Conservation (phyloP, 2,329 filamentous ascomycete genomes). For the Fusarium decemcellulare region DNA sequence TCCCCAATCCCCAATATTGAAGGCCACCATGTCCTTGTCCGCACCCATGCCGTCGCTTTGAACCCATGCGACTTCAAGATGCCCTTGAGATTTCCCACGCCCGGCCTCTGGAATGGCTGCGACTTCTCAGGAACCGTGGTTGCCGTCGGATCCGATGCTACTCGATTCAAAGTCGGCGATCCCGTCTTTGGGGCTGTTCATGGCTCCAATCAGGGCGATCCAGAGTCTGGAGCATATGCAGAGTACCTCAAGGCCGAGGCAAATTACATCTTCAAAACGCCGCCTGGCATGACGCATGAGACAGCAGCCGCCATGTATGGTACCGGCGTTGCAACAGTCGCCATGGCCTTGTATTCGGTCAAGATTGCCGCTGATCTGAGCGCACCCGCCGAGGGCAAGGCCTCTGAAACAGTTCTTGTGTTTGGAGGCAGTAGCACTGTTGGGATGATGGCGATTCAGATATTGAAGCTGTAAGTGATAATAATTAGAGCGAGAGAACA, state of each 20-base stretch:
- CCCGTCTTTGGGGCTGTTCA: slow-evolving; percentile 44
- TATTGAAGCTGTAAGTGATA: background rate
- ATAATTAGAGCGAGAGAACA: too few species aligned
- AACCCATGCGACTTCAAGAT: slow-evolving; percentile 52
- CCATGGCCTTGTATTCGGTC: background rate
- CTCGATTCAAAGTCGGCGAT: slow-evolving; percentile 40
- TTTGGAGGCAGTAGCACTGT: background rate
- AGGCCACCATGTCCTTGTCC: slow-evolving; percentile 12
- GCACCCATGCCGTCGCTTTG: slow-evolving; percentile 41
- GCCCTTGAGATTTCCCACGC: slow-evolving; percentile 30
- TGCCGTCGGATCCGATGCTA: background rate
- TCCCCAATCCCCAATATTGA: background rate
- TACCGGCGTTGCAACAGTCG: background rate
- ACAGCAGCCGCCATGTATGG: slow-evolving; percentile 12
- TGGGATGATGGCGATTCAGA: background rate
- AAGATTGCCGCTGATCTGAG: background rate
- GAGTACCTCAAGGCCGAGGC: slow-evolving; percentile 32
- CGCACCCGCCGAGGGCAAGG: background rate
- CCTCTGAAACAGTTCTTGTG: background rate
- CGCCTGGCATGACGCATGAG: slow-evolving; percentile 26
- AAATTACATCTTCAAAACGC: slow-evolving; percentile 28
- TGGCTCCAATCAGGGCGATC: slow-evolving; percentile 25
- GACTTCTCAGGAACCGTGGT: slow-evolving; percentile 51
- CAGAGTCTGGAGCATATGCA: slow-evolving; percentile 38
- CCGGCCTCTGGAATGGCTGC: slow-evolving; percentile 44